Conservation (phyloP, 176 grass and related monocot species). For the Bolboschoenus planiculmis region DNA sequence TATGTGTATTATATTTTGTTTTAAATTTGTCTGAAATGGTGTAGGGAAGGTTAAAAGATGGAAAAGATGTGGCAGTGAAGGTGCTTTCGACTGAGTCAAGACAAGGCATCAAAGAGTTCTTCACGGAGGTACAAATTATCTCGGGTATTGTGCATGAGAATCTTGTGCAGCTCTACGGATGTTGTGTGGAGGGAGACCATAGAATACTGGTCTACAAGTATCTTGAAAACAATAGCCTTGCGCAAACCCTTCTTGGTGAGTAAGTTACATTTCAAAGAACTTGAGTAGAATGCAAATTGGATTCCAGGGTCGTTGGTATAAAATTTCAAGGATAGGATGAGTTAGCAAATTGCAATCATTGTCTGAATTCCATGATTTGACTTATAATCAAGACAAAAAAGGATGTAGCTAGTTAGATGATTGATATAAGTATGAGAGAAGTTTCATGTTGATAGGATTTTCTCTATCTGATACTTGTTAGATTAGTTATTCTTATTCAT, state of each 20-base stretch:
- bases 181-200: conserved; percentile 59
- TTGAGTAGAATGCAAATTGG: not conserved
- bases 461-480: not conserved
- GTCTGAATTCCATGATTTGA: not conserved
- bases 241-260: conserved; percentile 60
- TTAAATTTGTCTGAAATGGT: not conserved
- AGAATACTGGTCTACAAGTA: conserved; percentile 71
- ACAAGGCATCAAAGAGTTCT: conserved; percentile 64
- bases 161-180: conserved; percentile 61
- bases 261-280: not conserved
- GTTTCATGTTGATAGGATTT: not conserved
- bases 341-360: not conserved
- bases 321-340: not conserved
- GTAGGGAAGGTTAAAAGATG: conserved; percentile 58
- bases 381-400: not conserved
- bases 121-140: conserved; percentile 49
- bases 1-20: conserved; percentile 5
- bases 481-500: not conserved
- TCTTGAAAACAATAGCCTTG: conserved; percentile 74
- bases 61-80: conserved; percentile 66
- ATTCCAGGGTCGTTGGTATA: not conserved
- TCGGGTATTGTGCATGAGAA: conserved; percentile 56
- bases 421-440: not conserved
- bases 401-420: not conserved
- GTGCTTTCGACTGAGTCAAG: conserved; percentile 58